Conservation (phyloP, 2,329 filamentous ascomycete species). For the Colletotrichum simmondsii region DNA sequence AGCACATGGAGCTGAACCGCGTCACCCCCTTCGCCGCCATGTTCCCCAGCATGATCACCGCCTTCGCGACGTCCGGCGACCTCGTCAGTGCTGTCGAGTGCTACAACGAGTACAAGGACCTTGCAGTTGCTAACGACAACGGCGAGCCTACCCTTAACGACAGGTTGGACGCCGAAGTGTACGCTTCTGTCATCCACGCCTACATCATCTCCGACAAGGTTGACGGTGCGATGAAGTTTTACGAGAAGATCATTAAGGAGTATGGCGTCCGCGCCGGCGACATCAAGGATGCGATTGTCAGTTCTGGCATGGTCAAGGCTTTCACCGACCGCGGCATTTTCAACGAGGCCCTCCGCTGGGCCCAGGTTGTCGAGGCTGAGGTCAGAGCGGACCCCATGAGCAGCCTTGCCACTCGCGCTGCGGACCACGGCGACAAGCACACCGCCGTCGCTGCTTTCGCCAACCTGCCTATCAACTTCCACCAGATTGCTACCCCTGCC, state of each 20-base stretch:
- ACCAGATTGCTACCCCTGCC: constrained; percentile 67
- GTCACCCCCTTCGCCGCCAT: constrained; percentile 82
- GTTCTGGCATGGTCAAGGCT: constrained; percentile 82
- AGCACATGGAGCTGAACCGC: constrained; percentile 86
- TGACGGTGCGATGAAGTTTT: constrained; percentile 86
- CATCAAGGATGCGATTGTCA: constrained; percentile 78
- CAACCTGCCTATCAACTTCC: constrained; percentile 63
- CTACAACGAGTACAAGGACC: constrained; percentile 92
- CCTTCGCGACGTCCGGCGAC: constrained; percentile 85
- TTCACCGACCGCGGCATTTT: constrained; percentile 78
- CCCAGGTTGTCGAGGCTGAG: constrained; percentile 70
- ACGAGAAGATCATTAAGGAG: constrained; percentile 78
- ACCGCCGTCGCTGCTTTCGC: constrained; percentile 76
- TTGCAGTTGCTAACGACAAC: constrained; percentile 86
- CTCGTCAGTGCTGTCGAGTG: constrained; percentile 90
- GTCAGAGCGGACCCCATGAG: constrained; percentile 73
- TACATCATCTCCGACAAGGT: constrained; percentile 86
- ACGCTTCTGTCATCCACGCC: constrained; percentile 90
- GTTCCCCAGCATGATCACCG: constrained; percentile 95
- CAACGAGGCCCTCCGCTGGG: constrained; percentile 79
- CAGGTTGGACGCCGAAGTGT: constrained; percentile 85
- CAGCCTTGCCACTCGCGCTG: constrained; percentile 79
- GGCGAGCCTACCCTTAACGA: constrained; percentile 75
- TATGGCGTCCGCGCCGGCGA: constrained; percentile 68
- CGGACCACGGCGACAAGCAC: constrained; percentile 78